These are phyloP conservation scores for Chaetomium strumarium DNA, from an alignment of 2,329 filamentous ascomycete genomes.

Conservation along the genomic window DNA sequence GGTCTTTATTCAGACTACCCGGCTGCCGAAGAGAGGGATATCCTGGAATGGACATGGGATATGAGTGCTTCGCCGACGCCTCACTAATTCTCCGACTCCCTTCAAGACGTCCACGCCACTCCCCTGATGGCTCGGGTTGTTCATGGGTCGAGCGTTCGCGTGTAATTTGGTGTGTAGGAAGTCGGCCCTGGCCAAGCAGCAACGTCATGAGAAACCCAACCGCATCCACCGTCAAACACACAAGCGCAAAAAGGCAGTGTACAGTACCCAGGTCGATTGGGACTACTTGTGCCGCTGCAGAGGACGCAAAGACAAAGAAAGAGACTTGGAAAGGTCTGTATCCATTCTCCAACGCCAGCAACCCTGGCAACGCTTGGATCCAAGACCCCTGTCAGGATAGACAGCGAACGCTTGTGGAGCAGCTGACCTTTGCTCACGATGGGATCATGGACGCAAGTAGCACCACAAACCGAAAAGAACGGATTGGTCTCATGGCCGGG, in stretches of 20 bases:
- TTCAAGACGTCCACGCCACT: slow-evolving; percentile 4
- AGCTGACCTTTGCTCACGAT: background rate
- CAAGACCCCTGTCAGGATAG: slow-evolving; percentile 2
- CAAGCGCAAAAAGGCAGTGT: slow-evolving; percentile 1
- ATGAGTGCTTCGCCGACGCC: background rate
- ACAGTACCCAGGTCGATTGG: slow-evolving; percentile 11
- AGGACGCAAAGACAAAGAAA: background rate
- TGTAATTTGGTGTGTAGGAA: slow-evolving; percentile 11
- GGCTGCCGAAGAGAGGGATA: slow-evolving; percentile 19
- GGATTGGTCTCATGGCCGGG: slow-evolving; percentile 14
- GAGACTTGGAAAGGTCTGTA: background rate
- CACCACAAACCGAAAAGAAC: slow-evolving; percentile 14
- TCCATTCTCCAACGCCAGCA: slow-evolving; percentile 4
- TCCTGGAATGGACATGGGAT: slow-evolving; percentile 20
- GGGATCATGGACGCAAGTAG: background rate
- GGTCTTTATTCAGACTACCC: slow-evolving; percentile 12
- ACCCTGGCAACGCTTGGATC: no score
- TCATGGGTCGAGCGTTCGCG: slow-evolving; percentile 6
- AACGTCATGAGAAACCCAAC: background rate
- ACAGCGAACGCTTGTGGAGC: slow-evolving; percentile 3
- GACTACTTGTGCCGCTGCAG: slow-evolving; percentile 7
- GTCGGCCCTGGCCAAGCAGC: background rate
- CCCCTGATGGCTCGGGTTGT: background rate
- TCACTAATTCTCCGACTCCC: slow-evolving; percentile 1
- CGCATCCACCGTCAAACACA: background rate